phyloP scores from a whole-genome alignment of 192 early-diverging fungal genomes.

The Umbelopsis vinacea region DNA sequence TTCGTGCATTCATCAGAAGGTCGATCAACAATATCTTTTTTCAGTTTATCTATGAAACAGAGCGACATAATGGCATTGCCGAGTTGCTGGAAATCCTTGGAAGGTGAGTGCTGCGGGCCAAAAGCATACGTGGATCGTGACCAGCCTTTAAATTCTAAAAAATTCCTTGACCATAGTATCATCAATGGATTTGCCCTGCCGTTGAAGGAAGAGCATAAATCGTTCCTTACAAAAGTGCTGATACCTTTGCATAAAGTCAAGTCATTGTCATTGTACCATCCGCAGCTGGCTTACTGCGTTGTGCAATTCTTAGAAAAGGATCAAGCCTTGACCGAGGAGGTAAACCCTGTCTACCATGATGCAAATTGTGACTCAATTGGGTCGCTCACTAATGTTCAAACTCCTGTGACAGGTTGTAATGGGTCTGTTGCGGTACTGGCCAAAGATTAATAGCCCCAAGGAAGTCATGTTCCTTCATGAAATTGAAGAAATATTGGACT shows the following conservation, averaged over 20 bases:
- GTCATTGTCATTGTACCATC: constrained; percentile 85
- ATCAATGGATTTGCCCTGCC: constrained; percentile 95
- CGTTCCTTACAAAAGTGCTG: constrained; percentile 83
- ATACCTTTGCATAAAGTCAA: constrained; percentile 90
- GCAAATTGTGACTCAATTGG: not conserved
- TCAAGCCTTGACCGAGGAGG: constrained; percentile 70
- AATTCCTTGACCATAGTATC: constrained; percentile 60
- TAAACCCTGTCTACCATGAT: not conserved
- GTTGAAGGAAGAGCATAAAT: constrained; percentile 92
- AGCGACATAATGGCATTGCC: constrained; percentile 90
- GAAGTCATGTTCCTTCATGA: constrained; percentile 96
- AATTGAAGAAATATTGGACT: constrained; percentile 87
- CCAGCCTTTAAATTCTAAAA: not conserved
- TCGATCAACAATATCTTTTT: constrained; percentile 95
- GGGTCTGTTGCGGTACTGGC: constrained; percentile 87
- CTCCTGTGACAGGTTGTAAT: constrained; percentile 51
- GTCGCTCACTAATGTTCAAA: not conserved
- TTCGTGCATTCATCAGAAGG: constrained; percentile 87
- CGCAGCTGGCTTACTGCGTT: constrained; percentile 90
- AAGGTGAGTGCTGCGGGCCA: too few relatives aligned
- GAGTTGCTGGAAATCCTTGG: constrained; percentile 92
- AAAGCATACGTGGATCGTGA: too few relatives aligned
- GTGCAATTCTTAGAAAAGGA: constrained; percentile 95
- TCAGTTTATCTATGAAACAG: constrained; percentile 89
- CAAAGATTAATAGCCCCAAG: constrained; percentile 92